Base-by-base conservation (phyloP, 768 basidiomycete genomes). In the Cytidiella melzeri region DNA sequence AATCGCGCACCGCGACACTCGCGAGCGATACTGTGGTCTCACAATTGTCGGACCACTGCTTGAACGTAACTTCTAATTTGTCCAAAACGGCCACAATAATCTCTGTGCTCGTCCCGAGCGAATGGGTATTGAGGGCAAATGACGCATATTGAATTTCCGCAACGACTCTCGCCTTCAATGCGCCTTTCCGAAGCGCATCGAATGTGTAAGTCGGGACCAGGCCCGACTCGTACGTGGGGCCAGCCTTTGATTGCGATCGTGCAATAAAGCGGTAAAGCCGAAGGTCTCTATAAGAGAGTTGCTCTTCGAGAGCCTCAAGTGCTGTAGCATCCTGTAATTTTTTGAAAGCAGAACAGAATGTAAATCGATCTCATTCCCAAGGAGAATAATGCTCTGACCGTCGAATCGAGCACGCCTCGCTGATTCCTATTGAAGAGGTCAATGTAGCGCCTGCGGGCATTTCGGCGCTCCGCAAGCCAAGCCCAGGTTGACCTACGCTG, bases 211-310 rank as follows among this genome's bases (percentile, higher is more conserved):
- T 72, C n/a, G 91, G 74, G 2, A 84, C 83, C 3, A 81, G 69
- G 64, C 86, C 87, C 67, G 94, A 93, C 61, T 98, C 91, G 61
- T 87, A 94, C 58, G 81, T 83, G 56, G 77, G 77, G 43, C 73
- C 69, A 26, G 84, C 69, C 57, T 85, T 82, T 13, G 95, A 72
- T 55, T 82, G 82, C 2, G 92, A 92, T 23, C 90, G 83, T 0
- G 92, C 90, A 52, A 98, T 91, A 3, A 93, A 97, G 25, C 96
- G 83, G 69, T 98, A 99, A 68, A 97, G 96, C 3, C 95, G 84
- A 44, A 99, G 84, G 60, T 98, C 96, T 64, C 95, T 91, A 57
- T 97, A 98, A 0, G 83, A 76, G 23, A 98, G 74, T 62, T 91
- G 91, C 55, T 65, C 71, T 64, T 99, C 96, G 48, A 98, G 69